phyloP scores from a whole-genome alignment of 306 rosid genomes.

The Mimosa pudica region DNA sequence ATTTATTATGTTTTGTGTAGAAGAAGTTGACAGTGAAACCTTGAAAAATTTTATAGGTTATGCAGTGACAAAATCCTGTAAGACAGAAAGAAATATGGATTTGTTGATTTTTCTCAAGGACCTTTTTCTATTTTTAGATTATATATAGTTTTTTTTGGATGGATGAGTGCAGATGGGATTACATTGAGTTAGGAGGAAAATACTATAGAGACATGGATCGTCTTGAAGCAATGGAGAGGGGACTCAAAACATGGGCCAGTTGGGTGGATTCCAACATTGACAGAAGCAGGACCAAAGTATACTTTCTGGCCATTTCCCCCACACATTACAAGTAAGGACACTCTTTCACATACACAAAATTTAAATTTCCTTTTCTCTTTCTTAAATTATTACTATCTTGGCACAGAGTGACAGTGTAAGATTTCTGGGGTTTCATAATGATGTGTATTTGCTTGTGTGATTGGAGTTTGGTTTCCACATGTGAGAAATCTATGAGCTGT shows the following conservation, averaged over 20 bases:
- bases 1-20: background rate
- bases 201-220: constrained; percentile 75
- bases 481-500: constrained; percentile 36
- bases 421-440: constrained; percentile 37
- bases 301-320: constrained; percentile 80
- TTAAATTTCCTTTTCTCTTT: constrained; percentile 35
- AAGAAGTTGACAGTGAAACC: background rate
- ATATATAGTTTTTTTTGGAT: constrained; percentile 6
- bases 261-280: constrained; percentile 81
- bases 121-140: background rate
- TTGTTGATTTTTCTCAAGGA: background rate
- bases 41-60: background rate
- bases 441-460: background rate
- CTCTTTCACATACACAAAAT: constrained; percentile 34
- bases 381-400: constrained; percentile 30
- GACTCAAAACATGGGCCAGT: constrained; percentile 73
- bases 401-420: background rate
- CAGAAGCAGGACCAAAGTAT: constrained; percentile 56
- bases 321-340: constrained; percentile 71
- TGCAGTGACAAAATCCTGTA: background rate
- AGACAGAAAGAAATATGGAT: constrained; percentile 3
- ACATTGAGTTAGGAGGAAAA: constrained; percentile 67
- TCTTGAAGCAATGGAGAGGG: constrained; percentile 68
- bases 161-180: constrained; percentile 69
- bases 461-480: constrained; percentile 31